These are phyloP conservation scores for Hemileccinum impolitum DNA, from an alignment of 768 basidiomycete genomes.

Conservation along the genomic window DNA sequence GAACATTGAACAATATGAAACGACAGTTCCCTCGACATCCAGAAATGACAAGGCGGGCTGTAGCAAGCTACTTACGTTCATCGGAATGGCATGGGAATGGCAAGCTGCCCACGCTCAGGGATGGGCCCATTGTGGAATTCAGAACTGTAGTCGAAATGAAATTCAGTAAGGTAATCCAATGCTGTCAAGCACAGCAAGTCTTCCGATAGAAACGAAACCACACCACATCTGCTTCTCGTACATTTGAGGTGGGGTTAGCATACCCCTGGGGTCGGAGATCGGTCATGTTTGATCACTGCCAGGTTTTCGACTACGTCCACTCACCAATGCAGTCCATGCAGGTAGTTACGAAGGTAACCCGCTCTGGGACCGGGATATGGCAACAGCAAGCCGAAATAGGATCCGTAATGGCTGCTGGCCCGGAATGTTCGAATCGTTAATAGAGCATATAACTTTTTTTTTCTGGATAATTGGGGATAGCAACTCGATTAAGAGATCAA, in stretches of 20 bases:
- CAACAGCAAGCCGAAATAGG: not conserved
- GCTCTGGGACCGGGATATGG: not conserved
- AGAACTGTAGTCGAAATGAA: not conserved
- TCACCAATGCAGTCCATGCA: not conserved
- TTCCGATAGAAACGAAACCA: not conserved
- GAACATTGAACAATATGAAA: too few relatives aligned
- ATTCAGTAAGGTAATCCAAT: not conserved
- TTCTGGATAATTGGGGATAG: not conserved
- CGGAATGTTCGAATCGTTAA: too few relatives aligned
- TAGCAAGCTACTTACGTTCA: too few relatives aligned
- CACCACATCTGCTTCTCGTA: not conserved
- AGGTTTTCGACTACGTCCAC: not conserved
- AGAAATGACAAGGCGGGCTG: too few relatives aligned
- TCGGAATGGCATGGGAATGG: not conserved
- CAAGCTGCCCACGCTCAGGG: slow-evolving; percentile 5
- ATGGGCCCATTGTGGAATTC: not conserved
- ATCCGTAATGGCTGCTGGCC: not conserved
- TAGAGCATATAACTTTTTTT: too few relatives aligned
- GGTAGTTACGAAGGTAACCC: not conserved
- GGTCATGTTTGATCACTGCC: not conserved
- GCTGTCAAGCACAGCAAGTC: not conserved
- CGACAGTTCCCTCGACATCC: too few relatives aligned
- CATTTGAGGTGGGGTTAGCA: not conserved
- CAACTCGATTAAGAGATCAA: not conserved
- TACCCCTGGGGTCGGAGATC: not conserved